Base-by-base conservation (phyloP, 2,329 filamentous ascomycete species). In the Claviceps pazoutovae region DNA sequence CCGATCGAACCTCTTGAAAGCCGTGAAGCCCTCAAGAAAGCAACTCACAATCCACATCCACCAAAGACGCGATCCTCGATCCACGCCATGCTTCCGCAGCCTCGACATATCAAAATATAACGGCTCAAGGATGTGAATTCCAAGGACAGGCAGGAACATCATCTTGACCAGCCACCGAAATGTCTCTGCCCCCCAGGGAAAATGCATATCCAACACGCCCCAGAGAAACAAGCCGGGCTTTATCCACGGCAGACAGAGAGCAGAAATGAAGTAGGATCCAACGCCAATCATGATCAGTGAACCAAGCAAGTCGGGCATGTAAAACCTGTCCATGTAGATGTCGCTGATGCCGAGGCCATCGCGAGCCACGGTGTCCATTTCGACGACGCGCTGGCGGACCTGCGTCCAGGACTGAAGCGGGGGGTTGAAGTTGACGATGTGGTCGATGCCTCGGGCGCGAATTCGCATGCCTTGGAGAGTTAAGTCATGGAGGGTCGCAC, bases 361-460 rank as follows among this genome's bases (percentile, higher is more conserved):
- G 37, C 84, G 74, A 58, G 78, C 62, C 62, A 65, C 62, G 71
- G 80, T 57, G 66, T 78, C 65, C 80, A 96, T 86, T 49, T 82
- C 79, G 48, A 94, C 80, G 42, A 91, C 71, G 49, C 86, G 79
- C 46, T 76, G 71, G 50, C 88, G 81, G 9, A 82, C 76, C 53
- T 95, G 86, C 38, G 72, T 67, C 66, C 82, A 82, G 38, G 75
- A 74, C n/a, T 68, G 66, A 71, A 96, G 76, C 0, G 86, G 80
- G 9, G 90, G 90, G 1, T 75, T 64, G 58, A 96, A 75, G 2
- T 80, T 71, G 46, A 95, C 74, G 53, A 62, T 68, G 67, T 74
- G 70, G 4, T 67, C 64, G 56, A 60, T 69, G 50, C 63, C 71
- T 63, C 69, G 69, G 8, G 74, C 69, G 21, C 70, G 70, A 54